Evolutionary conservation across 2,329 filamentous ascomycete genomes (phyloP).

Genomic region (Zalaria obscura): DNA sequence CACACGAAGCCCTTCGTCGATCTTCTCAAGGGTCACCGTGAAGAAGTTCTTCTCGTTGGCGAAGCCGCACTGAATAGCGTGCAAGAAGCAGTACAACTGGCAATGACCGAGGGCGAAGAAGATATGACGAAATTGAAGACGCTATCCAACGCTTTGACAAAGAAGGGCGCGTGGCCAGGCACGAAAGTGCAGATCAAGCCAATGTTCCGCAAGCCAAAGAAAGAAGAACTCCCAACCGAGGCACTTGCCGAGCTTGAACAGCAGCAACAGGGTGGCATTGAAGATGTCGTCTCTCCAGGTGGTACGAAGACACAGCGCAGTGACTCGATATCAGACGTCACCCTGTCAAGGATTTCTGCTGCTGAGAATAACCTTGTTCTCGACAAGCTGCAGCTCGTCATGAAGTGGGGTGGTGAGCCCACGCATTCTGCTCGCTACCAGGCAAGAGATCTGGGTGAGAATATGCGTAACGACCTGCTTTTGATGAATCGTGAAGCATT

Average conservation of each 20-base stretch:
- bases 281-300: conserved; percentile 14
- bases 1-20: conserved; percentile 94
- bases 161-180: conserved; percentile 86
- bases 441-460: conserved; percentile 84
- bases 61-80: conserved; percentile 83
- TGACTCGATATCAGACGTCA: conserved; percentile 79
- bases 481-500: conserved; percentile 85
- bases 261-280: conserved; percentile 4
- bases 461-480: conserved; percentile 88
- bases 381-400: conserved; percentile 92
- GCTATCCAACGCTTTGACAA: conserved; percentile 73
- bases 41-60: conserved; percentile 88
- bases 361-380: conserved; percentile 85
- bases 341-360: conserved; percentile 85
- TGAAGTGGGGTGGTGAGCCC: conserved; percentile 98
- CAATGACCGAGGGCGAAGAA: conserved; percentile 65
- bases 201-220: conserved; percentile 86
- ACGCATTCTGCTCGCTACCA: conserved; percentile 96
- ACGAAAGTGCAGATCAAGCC: conserved; percentile 99
- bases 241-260: conserved; percentile 7
- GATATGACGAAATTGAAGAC: conserved; percentile 76
- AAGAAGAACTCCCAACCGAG: conserved; percentile 37
- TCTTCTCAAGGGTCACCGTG: conserved; percentile 84
- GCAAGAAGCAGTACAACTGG: conserved; percentile 70
- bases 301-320: conserved; percentile 43